These are phyloP conservation scores for Alternaria sp. DNA, from an alignment of 2,329 filamentous ascomycete genomes.

Conservation along the genomic window DNA sequence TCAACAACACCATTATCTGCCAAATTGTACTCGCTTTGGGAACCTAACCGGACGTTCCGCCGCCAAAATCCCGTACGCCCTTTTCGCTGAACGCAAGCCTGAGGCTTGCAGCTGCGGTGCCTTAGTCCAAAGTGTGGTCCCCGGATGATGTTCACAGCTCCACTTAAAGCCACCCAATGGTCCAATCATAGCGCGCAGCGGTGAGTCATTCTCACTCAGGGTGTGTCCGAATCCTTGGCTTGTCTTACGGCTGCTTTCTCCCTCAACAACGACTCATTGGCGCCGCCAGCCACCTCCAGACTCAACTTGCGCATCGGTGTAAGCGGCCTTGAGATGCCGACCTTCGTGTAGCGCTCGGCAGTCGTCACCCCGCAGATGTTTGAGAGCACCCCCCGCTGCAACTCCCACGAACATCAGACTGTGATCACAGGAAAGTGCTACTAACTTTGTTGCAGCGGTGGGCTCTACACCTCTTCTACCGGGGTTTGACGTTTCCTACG, in stretches of 20 bases:
- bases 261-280: neutral
- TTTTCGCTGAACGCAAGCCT: neutral
- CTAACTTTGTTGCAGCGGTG: neutral
- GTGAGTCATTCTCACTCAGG: conserved; percentile 29
- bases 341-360: neutral
- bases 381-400: neutral
- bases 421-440: neutral
- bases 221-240: conserved; percentile 5
- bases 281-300: neutral
- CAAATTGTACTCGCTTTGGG: neutral
- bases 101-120: neutral
- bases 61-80: neutral
- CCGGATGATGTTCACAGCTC: neutral
- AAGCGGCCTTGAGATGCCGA: neutral
- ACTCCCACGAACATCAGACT: neutral
- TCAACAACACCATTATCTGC: neutral
- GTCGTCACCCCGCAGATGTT: neutral
- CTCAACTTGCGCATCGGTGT: neutral
- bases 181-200: conserved; percentile 10
- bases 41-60: neutral
- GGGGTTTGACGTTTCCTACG: neutral
- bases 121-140: neutral
- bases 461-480: neutral
- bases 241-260: neutral
- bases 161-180: neutral